phyloP scores from a whole-genome alignment of 805 yeast species.

The Debaryomyces tyrocola region DNA sequence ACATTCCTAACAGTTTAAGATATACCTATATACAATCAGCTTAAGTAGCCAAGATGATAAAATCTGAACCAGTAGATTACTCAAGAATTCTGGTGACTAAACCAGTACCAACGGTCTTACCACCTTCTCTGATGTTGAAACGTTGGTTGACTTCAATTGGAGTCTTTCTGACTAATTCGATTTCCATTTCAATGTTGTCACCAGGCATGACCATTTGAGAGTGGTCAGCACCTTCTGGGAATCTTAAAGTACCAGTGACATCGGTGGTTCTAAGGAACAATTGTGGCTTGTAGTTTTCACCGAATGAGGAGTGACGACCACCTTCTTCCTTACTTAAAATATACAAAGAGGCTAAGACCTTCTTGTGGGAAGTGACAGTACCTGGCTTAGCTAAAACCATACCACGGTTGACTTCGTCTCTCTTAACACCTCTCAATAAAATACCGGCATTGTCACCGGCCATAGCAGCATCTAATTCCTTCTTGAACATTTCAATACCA shows the following conservation, averaged over 20 bases:
- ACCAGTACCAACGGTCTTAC: slow-evolving; percentile 99
- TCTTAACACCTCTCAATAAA: slow-evolving; percentile 95
- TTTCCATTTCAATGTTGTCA: slow-evolving; percentile 96
- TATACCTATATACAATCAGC: slow-evolving; percentile 8
- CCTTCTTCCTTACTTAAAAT: slow-evolving; percentile 96
- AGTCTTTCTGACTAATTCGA: slow-evolving; percentile 85
- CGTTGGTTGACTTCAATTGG: slow-evolving; percentile 96
- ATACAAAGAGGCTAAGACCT: slow-evolving; percentile 91
- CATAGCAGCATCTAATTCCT: slow-evolving; percentile 95
- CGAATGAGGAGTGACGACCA: slow-evolving; percentile 98
- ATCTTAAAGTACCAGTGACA: slow-evolving; percentile 84
- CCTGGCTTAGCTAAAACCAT: slow-evolving; percentile 96
- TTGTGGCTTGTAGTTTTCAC: slow-evolving; percentile 97
- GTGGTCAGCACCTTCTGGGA: slow-evolving; percentile 84
- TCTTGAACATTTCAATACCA: slow-evolving; percentile 99
- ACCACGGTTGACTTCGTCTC: slow-evolving; percentile 96
- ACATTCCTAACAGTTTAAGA: not conserved
- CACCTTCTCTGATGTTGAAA: slow-evolving; percentile 99
- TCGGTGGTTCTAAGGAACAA: slow-evolving; percentile 95
- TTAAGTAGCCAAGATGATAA: not conserved
- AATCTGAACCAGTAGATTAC: slow-evolving; percentile 24
- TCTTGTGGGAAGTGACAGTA: slow-evolving; percentile 87
- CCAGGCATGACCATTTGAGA: slow-evolving; percentile 95
- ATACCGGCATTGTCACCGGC: slow-evolving; percentile 99
- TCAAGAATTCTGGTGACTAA: slow-evolving; percentile 88